phyloP scores from a whole-genome alignment of 495 filamentous ascomycete species.

The Thermochaetoides thermophila region DNA sequence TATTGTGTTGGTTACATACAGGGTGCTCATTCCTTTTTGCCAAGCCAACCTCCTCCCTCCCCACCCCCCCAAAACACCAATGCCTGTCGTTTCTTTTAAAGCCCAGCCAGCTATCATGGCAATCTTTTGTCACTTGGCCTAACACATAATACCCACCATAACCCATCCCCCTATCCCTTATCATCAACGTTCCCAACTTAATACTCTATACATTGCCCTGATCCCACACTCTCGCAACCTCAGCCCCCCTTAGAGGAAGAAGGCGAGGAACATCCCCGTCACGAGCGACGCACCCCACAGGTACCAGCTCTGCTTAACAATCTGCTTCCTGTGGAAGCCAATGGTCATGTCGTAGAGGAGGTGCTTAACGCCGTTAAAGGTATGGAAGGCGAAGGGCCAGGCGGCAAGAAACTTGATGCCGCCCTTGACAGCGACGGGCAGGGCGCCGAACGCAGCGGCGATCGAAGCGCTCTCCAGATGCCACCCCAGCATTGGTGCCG shows the following conservation, averaged over 20 bases:
- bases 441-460: slow-evolving; percentile 59
- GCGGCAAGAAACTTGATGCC: slow-evolving; percentile 57
- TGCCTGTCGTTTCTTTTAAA: too few relatives aligned
- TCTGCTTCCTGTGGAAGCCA: slow-evolving; percentile 51
- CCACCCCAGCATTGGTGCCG: slow-evolving; percentile 64
- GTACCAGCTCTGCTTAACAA: slow-evolving; percentile 61
- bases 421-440: slow-evolving; percentile 55
- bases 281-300: slow-evolving; percentile 54
- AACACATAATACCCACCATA: too few relatives aligned
- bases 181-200: background rate
- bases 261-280: slow-evolving; percentile 43
- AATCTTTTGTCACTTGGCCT: background rate
- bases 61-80: too few relatives aligned
- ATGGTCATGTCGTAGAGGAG: slow-evolving; percentile 68
- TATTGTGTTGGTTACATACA: slow-evolving; percentile 9
- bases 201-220: too few relatives aligned
- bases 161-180: background rate
- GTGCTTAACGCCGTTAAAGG: slow-evolving; percentile 78
- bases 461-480: slow-evolving; percentile 71
- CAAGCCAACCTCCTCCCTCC: too few relatives aligned
- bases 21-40: slow-evolving; percentile 5
- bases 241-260: slow-evolving; percentile 20
- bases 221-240: background rate
- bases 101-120: slow-evolving; percentile 6
- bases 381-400: slow-evolving; percentile 79